Percentiles rank a stretch among this genome's conserved stretches.
Evolutionary conservation across 306 rosid genomes (phyloP).

Genomic region (Leucaena leucocephala): DNA sequence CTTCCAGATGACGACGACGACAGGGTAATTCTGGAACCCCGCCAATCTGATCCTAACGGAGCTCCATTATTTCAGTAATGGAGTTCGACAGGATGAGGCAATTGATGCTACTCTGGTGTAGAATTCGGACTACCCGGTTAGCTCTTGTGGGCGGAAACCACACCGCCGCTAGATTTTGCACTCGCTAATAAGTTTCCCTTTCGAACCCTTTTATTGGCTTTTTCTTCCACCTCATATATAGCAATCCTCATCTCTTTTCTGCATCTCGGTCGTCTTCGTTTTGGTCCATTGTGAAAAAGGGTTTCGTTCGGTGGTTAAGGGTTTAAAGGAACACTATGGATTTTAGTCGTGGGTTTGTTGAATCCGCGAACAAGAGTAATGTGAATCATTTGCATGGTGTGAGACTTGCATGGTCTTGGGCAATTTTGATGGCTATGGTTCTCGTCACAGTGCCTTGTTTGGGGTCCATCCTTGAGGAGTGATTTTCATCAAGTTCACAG

Average conservation of each 20-base stretch:
- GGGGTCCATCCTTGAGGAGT: conserved; percentile 38
- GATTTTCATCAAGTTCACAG: conserved; percentile 20
- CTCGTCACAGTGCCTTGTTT: conserved; percentile 50
- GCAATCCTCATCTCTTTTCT: background rate
- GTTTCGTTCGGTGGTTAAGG: no score
- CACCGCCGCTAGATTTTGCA: conserved; percentile 72
- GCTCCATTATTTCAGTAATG: conserved; percentile 39
- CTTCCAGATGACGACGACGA: background rate
- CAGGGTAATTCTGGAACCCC: conserved; percentile 35
- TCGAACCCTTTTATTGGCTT: background rate
- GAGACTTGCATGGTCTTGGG: conserved; percentile 49
- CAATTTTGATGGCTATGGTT: conserved; percentile 57
- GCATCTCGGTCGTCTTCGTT: conserved; percentile 38
- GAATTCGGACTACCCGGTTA: conserved; percentile 50
- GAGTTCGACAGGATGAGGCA: conserved; percentile 56
- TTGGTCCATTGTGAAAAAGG: background rate
- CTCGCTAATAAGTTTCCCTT: conserved; percentile 47
- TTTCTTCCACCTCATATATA: background rate
- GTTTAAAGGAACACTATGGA: background rate
- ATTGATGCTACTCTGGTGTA: conserved; percentile 52
- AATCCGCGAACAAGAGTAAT: conserved; percentile 28
- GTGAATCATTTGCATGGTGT: conserved; percentile 37
- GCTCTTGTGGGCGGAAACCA: conserved; percentile 82
- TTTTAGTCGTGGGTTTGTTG: conserved; percentile 1
- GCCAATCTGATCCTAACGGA: conserved; percentile 7